phyloP scores from a whole-genome alignment of 108 stramenopile species.

The Seminavis robusta region DNA sequence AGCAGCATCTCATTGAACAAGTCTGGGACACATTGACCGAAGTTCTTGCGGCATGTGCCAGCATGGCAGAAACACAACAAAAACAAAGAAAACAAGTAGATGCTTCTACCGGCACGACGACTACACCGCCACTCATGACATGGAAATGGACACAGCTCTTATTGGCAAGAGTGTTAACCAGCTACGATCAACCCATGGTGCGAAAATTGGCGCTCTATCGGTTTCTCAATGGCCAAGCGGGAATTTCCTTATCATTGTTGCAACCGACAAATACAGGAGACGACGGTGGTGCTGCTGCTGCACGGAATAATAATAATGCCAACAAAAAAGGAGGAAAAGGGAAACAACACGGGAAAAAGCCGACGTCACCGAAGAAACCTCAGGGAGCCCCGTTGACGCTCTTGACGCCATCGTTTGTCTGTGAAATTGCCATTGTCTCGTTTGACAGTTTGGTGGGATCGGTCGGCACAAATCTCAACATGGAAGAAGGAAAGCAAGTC shows the following conservation, averaged over 20 bases:
- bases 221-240: slow-evolving; percentile 52
- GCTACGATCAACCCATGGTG: slow-evolving; percentile 53
- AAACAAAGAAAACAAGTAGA: background rate
- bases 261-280: slow-evolving; percentile 1
- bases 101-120: background rate
- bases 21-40: slow-evolving; percentile 68
- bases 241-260: slow-evolving; percentile 15
- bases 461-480: slow-evolving; percentile 58
- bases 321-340: slow-evolving; percentile 5
- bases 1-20: slow-evolving; percentile 79
- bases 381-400: slow-evolving; percentile 28
- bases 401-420: slow-evolving; percentile 46
- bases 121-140: slow-evolving; percentile 24
- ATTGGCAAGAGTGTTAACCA: slow-evolving; percentile 51
- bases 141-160: slow-evolving; percentile 67
- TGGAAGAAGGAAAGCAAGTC: slow-evolving; percentile 5
- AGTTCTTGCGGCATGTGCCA: slow-evolving; percentile 18
- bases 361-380: slow-evolving; percentile 2
- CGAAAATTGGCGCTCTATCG: slow-evolving; percentile 75
- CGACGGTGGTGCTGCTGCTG: background rate
- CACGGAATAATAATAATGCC: too few relatives aligned
- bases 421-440: slow-evolving; percentile 57
- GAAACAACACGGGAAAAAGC: slow-evolving; percentile 5
- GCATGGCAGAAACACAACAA: background rate
- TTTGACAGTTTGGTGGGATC: slow-evolving; percentile 66